These are phyloP conservation scores for Brasilioporus rufonigricans DNA, from an alignment of 768 basidiomycete species.

Conservation along the genomic window DNA sequence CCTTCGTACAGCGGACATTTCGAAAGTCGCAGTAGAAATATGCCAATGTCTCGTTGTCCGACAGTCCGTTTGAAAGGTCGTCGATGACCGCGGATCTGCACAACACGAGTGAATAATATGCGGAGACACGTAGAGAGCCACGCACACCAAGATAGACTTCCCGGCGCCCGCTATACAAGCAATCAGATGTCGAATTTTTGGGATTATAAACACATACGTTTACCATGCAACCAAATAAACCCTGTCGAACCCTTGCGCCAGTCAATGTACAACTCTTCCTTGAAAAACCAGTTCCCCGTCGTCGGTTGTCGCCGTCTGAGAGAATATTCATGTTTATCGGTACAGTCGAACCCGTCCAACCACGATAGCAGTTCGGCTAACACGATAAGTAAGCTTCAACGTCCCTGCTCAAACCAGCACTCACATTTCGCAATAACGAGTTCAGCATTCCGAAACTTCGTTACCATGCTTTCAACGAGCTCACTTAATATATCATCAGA, in stretches of 20 bases:
- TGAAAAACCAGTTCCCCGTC: not conserved
- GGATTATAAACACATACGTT: not conserved
- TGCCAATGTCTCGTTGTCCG: not conserved
- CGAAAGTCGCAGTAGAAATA: not conserved
- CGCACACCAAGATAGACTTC: not conserved
- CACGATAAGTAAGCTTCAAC: not conserved
- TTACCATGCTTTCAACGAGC: too few relatives aligned
- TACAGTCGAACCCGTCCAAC: not conserved
- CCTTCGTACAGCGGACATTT: not conserved
- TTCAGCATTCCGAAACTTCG: not conserved
- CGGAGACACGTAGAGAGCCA: not conserved
- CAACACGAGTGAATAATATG: not conserved
- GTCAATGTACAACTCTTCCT: not conserved
- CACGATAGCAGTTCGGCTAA: not conserved
- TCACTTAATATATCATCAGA: too few relatives aligned
- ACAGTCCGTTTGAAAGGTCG: not conserved
- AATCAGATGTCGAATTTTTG: not conserved
- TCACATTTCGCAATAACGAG: not conserved
- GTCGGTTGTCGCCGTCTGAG: not conserved
- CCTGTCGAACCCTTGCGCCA: too few relatives aligned
- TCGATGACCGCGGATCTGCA: not conserved
- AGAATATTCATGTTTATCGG: not conserved
- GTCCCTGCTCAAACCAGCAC: not conserved
- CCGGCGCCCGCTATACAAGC: not conserved
- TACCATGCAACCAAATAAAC: conserved; percentile 10